Percentiles rank a stretch among this genome's conserved stretches.
phyloP scores from a whole-genome alignment of 805 yeast genomes.

The Candida dajiaensis region DNA sequence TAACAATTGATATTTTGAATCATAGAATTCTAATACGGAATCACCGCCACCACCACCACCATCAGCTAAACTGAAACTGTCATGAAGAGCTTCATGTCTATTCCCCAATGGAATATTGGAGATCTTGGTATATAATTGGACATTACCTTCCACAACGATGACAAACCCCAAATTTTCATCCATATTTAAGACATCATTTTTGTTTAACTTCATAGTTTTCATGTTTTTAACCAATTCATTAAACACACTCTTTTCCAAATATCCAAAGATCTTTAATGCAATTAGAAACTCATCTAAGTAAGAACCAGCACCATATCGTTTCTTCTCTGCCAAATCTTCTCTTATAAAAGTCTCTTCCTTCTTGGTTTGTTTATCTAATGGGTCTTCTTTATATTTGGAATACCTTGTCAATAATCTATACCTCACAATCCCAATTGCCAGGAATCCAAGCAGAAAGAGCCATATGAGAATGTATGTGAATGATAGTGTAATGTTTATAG shows the following conservation, averaged over 20 bases:
- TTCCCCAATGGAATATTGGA: background rate
- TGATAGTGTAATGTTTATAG: slow-evolving; percentile 43
- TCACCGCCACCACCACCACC: slow-evolving; percentile 2
- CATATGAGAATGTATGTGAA: slow-evolving; percentile 39
- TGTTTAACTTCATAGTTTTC: slow-evolving; percentile 78
- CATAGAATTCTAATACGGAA: slow-evolving; percentile 39
- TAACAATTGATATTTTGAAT: slow-evolving; percentile 61
- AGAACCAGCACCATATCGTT: slow-evolving; percentile 45
- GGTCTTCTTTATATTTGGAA: slow-evolving; percentile 33
- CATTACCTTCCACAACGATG: slow-evolving; percentile 86
- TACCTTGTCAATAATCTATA: slow-evolving; percentile 61
- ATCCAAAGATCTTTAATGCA: slow-evolving; percentile 92
- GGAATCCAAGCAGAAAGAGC: background rate
- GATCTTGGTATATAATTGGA: slow-evolving; percentile 68
- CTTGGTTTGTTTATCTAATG: slow-evolving; percentile 1
- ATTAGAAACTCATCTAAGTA: slow-evolving; percentile 84
- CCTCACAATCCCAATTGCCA: slow-evolving; percentile 35
- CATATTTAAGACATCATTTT: slow-evolving; percentile 69
- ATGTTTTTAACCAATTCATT: slow-evolving; percentile 88
- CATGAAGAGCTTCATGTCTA: slow-evolving; percentile 21
- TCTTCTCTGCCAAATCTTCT: slow-evolving; percentile 36
- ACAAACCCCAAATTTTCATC: slow-evolving; percentile 81
- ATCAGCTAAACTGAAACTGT: slow-evolving; percentile 18
- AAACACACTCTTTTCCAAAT: slow-evolving; percentile 82
- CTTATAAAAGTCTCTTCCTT: slow-evolving; percentile 6